These are phyloP conservation scores for Pleurotus pulmonarius DNA, from an alignment of 768 basidiomycete species.

Conservation along the genomic window DNA sequence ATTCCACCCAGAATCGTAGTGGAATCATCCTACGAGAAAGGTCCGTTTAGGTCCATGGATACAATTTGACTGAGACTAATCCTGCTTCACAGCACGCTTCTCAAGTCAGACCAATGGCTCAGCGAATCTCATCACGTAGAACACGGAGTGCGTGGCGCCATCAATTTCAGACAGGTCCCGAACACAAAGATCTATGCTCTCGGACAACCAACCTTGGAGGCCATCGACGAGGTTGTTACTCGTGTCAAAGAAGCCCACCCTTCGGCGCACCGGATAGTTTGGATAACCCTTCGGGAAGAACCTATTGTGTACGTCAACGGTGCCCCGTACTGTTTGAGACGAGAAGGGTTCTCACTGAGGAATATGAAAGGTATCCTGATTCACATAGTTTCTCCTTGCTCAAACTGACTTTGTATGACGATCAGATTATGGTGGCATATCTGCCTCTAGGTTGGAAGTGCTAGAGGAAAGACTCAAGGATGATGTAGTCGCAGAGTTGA, in stretches of 20 bases:
- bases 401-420: too few species aligned
- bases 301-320: conserved; percentile 93
- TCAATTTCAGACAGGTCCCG: conserved; percentile 88
- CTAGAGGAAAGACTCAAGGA: conserved; percentile 87
- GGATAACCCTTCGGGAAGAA: conserved; percentile 93
- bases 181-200: conserved; percentile 84
- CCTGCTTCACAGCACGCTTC: conserved; percentile 52
- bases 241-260: conserved; percentile 62
- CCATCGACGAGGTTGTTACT: conserved; percentile 75
- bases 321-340: conserved; percentile 82
- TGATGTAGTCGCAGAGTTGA: conserved; percentile 83
- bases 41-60: conserved; percentile 29
- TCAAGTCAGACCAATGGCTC: conserved; percentile 94
- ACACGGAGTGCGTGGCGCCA: conserved; percentile 81
- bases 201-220: conserved; percentile 88
- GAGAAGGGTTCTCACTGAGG: conserved; percentile 81
- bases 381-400: too few species aligned
- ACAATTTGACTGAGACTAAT: neutral
- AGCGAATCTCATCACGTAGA: conserved; percentile 64
- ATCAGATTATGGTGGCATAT: conserved; percentile 94
- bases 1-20: conserved; percentile 65
- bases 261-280: conserved; percentile 60
- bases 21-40: conserved; percentile 93
- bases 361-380: conserved; percentile 80
- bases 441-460: conserved; percentile 81